These are phyloP conservation scores for Rhizophagus sp. DNA, from an alignment of 192 early-diverging fungal species.

Conservation along the genomic window DNA sequence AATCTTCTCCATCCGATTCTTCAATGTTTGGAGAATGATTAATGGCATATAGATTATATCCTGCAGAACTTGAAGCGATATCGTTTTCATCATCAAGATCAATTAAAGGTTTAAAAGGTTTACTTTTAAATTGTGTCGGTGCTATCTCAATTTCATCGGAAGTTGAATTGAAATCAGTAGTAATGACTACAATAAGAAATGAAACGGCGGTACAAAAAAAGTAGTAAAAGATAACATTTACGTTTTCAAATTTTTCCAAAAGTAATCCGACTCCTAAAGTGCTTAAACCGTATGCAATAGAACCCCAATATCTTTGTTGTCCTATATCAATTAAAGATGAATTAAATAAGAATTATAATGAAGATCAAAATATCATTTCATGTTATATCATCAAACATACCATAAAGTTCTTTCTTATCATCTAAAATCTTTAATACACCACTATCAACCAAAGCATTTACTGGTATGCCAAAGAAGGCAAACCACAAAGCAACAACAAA, in stretches of 20 bases:
- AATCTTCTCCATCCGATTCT: conserved; percentile 26
- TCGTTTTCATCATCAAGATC: conserved; percentile 22
- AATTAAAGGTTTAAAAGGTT: conserved; percentile 28
- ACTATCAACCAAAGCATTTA: conserved; percentile 47
- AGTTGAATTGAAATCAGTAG: conserved; percentile 38
- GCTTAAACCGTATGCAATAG: conserved; percentile 41
- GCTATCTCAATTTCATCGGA: conserved; percentile 15
- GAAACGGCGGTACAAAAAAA: conserved; percentile 41
- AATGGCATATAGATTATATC: conserved; percentile 30
- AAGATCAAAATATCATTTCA: conserved; percentile 14
- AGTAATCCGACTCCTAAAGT: conserved; percentile 35
- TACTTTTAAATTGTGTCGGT: neutral
- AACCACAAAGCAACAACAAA: conserved; percentile 43
- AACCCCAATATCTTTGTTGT: conserved; percentile 48
- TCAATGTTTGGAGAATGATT: conserved; percentile 15
- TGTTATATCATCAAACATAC: conserved; percentile 13
- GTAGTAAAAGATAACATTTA: conserved; percentile 46
- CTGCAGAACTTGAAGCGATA: neutral
- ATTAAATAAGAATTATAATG: conserved; percentile 26
- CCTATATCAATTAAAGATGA: conserved; percentile 18
- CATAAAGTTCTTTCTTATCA: conserved; percentile 46
- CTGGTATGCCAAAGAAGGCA: conserved; percentile 51
- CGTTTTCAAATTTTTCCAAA: conserved; percentile 38
- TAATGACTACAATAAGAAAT: conserved; percentile 36
- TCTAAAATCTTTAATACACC: conserved; percentile 49